Base-by-base conservation (phyloP, 2,329 filamentous ascomycete species). In the Botryosphaeria dothidea region DNA sequence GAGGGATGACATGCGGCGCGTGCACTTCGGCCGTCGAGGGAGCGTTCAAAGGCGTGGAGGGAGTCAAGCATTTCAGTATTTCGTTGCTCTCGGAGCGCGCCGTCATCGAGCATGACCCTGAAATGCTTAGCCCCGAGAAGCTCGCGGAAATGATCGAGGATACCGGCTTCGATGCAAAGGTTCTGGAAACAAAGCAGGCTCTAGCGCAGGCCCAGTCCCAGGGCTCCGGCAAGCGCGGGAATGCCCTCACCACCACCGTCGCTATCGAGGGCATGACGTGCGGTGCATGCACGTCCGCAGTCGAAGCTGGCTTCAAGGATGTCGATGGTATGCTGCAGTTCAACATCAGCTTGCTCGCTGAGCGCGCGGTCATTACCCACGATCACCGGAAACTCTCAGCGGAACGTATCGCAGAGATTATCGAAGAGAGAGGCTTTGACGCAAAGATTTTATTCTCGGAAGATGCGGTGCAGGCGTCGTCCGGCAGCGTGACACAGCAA, bases 241-340 rank as follows among this genome's bases (percentile, higher is more conserved):
- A 74, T 34, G 66, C 77, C 3, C 83, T 89, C 65, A 92, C 88
- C 0, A 97, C 93, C 0, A 98, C 93, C 0, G 85, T 99, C 19
- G 88, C 91, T 4, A 92, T 99, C 63, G 92, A 95, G 70, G 95
- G 95, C 58, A 99, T 99, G 95, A 99, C 95, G 1, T 98, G 95
- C 74, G 94, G 94, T 23, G 92, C 95, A 46, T 99, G 95, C 78
- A 98, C 95, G 0, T 94, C 94, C 1, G 93, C 94, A 5, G 88
- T 98, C 1, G 92, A 97, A 73, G 85, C 87, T 58, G 92, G 91
- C 3, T 95, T 99, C 78, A 86, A 88, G 69, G 86, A 85, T 68
- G 79, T 94, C 1, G 87, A 91, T 9, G 95, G 95, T 23, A 78
- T 98, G 17, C 74, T 92, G 64, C 92, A 93, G 69, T 97, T 98